These are phyloP conservation scores for Camellia sinensis DNA, from an alignment of 148 eudicot genomes.

Conservation along the genomic window DNA sequence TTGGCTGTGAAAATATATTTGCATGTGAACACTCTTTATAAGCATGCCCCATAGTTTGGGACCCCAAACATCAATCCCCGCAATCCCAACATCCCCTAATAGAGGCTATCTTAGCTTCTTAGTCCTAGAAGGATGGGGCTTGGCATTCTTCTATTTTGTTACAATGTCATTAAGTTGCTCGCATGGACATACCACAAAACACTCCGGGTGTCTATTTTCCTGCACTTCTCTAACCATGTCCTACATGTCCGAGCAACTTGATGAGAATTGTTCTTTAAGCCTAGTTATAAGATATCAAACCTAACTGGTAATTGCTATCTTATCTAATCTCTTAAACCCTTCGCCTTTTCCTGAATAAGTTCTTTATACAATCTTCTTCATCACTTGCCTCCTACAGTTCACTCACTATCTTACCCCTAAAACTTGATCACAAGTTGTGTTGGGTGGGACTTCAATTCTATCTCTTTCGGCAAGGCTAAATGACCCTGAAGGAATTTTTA, in stretches of 20 bases:
- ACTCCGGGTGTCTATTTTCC: too few species aligned
- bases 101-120: background rate
- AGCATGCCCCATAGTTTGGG: background rate
- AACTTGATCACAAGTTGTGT: background rate
- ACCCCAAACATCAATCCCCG: background rate
- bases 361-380: background rate
- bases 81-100: background rate
- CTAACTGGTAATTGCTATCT: background rate
- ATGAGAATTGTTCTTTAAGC: too few species aligned
- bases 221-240: too few species aligned
- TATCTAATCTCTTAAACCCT: background rate
- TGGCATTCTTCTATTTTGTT: background rate
- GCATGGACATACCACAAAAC: too few species aligned
- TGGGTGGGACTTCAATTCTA: too few species aligned
- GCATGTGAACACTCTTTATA: background rate
- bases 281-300: too few species aligned
- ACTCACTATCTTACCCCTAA: background rate
- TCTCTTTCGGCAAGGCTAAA: background rate
- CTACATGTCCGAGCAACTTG: too few species aligned
- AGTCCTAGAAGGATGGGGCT: too few species aligned
- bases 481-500: background rate
- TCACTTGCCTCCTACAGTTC: background rate
- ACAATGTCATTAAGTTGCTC: background rate
- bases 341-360: background rate
- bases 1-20: background rate